Percentiles rank a stretch among this genome's conserved stretches.
Conservation (phyloP, 495 filamentous ascomycete genomes). For the Daldinia concentrica region DNA sequence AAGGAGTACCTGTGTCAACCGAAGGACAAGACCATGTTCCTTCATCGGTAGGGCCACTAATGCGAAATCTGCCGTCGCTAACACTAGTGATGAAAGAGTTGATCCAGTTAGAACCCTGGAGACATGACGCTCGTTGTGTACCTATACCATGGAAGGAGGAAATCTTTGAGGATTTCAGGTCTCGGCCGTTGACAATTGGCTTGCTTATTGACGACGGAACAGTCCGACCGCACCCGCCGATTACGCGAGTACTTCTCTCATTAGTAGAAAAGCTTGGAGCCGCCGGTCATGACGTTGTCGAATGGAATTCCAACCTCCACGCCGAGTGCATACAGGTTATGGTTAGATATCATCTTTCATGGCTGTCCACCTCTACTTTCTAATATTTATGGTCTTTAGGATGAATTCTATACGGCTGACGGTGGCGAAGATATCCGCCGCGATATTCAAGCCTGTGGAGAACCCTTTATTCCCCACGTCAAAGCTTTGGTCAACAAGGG, state of each 20-base stretch:
- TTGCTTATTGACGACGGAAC: conserved; percentile 78
- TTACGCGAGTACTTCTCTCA: conserved; percentile 72
- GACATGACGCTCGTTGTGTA: conserved; percentile 78
- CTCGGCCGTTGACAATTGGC: conserved; percentile 70
- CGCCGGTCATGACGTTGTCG: conserved; percentile 74
- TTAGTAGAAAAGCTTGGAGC: conserved; percentile 67
- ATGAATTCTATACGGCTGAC: conserved; percentile 63
- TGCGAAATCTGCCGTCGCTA: conserved; percentile 76
- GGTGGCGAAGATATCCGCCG: conserved; percentile 62
- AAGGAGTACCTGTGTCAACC: conserved; percentile 58
- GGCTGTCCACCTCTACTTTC: neutral
- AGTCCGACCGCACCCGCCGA: conserved; percentile 79
- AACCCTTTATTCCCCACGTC: conserved; percentile 62
- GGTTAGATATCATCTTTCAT: conserved; percentile 37
- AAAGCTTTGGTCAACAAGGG: conserved; percentile 56
- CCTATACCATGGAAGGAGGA: conserved; percentile 73
- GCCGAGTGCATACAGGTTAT: conserved; percentile 65
- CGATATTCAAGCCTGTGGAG: conserved; percentile 60
- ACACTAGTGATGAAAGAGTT: conserved; percentile 78
- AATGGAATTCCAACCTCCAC: conserved; percentile 72
- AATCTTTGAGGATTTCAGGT: conserved; percentile 59
- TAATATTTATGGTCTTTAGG: conserved; percentile 37
- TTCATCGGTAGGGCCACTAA: conserved; percentile 84
- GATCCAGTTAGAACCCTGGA: conserved; percentile 81
- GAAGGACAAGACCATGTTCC: conserved; percentile 81